Conservation (phyloP, 352 stramenopile species). For the Globisporangium okanoganense region DNA sequence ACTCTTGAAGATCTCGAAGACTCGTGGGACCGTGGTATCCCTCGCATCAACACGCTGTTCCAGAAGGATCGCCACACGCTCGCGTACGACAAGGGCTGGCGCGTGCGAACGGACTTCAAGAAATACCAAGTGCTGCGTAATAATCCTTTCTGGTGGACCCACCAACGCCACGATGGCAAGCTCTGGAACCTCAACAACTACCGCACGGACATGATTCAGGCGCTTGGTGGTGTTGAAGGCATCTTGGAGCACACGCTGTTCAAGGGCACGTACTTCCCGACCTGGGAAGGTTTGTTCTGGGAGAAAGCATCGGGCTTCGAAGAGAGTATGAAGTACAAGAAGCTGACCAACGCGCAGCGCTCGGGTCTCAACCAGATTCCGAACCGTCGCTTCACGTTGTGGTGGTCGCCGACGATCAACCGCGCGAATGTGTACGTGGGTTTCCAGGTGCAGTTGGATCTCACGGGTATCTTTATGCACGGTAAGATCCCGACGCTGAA, state of each 20-base stretch:
- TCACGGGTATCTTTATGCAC: constrained; percentile 99
- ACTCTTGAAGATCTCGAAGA: constrained; percentile 99
- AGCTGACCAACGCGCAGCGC: constrained; percentile 99
- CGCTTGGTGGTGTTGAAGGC: constrained; percentile 98
- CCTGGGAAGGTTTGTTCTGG: constrained; percentile 99
- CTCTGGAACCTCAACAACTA: constrained; percentile 99
- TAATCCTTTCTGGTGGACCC: constrained; percentile 99
- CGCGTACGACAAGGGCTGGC: constrained; percentile 99
- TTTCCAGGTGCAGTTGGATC: constrained; percentile 99
- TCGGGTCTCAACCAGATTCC: constrained; percentile 99
- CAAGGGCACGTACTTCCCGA: constrained; percentile 99
- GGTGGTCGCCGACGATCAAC: constrained; percentile 99
- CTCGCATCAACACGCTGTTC: constrained; percentile 96
- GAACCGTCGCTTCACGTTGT: constrained; percentile 99
- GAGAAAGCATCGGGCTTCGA: constrained; percentile 97
- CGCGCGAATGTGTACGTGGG: constrained; percentile 99
- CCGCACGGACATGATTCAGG: constrained; percentile 99
- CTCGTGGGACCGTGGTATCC: constrained; percentile 99
- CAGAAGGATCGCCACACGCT: constrained; percentile 99
- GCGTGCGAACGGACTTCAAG: constrained; percentile 98
- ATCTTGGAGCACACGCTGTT: constrained; percentile 99
- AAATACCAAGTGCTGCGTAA: constrained; percentile 97
- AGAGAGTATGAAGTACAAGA: constrained; percentile 99
- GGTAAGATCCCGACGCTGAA: constrained; percentile 99
- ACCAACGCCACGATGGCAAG: constrained; percentile 98